Base-by-base conservation (phyloP, 2,329 filamentous ascomycete species). In the Leptographium lundbergii region DNA sequence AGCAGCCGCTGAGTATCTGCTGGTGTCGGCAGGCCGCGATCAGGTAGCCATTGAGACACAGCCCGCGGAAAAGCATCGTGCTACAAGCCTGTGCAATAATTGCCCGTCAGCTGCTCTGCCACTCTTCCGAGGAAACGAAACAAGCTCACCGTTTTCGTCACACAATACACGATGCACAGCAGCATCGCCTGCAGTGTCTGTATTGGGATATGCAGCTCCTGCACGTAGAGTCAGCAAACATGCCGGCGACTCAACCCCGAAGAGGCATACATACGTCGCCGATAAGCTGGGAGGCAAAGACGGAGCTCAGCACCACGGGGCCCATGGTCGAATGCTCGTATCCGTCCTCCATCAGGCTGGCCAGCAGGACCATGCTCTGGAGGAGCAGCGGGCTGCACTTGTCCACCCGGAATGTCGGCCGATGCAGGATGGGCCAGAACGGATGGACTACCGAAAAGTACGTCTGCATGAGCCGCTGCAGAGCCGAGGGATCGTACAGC, bases 101-200 rank as follows among this genome's bases (percentile, higher is more conserved):
- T 22, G 4, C 6, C 47, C 27, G 50, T 58, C 29, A 58, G 57
- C 25, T 47, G 11, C 24, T 17, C n/a, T 14, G 13, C 27, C 11
- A 10, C 9, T 24, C 27, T 14, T 6, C 32, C 32, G 4, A 29
- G 32, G 53, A 27, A 5, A 25, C 4, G 36, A 9, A 32, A 19
- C 6, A 10, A 19, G 9, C 29, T 3, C 4, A 50, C 57, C 36
- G 57, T 24, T 34, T 59, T 27, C 2, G 58, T 52, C 4, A 59
- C 56, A 47, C 53, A 59, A 24, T 52, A 59, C 13, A 59, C 58
- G 29, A 59, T 36, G 25, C 53, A 59, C 11, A 59, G 25, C 17
- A 59, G 47, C 58, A 59, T 56, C 4, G 58, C 58, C 47, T 59
- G 58, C 17, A 59, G 58, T 22, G 53, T 59, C 13, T 59, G 53